phyloP scores from a whole-genome alignment of 2,329 filamentous ascomycete species.

The Ophiostoma australiae region DNA sequence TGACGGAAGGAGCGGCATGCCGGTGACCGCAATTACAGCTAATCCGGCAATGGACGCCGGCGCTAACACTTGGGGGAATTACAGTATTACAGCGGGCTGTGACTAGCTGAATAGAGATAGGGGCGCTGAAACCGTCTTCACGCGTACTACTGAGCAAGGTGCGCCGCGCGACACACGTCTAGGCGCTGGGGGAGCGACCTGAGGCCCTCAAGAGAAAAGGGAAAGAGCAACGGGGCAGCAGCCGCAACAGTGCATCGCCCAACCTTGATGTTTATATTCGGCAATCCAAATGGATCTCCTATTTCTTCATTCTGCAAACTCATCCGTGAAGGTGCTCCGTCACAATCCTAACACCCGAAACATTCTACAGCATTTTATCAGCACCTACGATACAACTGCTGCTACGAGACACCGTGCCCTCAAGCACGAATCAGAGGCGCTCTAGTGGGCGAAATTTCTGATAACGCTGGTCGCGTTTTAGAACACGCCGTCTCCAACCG shows the following conservation, averaged over 20 bases:
- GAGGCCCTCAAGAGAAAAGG: neutral
- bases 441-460: conserved; percentile 20
- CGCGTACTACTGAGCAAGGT: conserved; percentile 10
- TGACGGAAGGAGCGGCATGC: conserved; percentile 5
- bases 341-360: neutral
- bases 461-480: conserved; percentile 20
- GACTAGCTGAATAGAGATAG: conserved; percentile 1
- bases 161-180: conserved; percentile 13
- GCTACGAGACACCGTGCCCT: conserved; percentile 7
- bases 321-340: neutral
- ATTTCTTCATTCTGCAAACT: neutral
- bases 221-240: conserved; percentile 11
- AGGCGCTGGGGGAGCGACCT: neutral
- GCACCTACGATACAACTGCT: neutral
- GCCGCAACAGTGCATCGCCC: neutral
- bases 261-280: neutral
- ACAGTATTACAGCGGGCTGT: conserved; percentile 11
- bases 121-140: neutral
- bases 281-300: neutral
- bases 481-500: conserved; percentile 19
- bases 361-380: neutral
- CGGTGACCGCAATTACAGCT: conserved; percentile 23
- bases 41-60: conserved; percentile 15
- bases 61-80: conserved; percentile 7
- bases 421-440: conserved; percentile 14